Percentiles rank a stretch among this genome's conserved stretches.
phyloP scores from a whole-genome alignment of 805 yeast species.

The Lipomyces sp. region DNA sequence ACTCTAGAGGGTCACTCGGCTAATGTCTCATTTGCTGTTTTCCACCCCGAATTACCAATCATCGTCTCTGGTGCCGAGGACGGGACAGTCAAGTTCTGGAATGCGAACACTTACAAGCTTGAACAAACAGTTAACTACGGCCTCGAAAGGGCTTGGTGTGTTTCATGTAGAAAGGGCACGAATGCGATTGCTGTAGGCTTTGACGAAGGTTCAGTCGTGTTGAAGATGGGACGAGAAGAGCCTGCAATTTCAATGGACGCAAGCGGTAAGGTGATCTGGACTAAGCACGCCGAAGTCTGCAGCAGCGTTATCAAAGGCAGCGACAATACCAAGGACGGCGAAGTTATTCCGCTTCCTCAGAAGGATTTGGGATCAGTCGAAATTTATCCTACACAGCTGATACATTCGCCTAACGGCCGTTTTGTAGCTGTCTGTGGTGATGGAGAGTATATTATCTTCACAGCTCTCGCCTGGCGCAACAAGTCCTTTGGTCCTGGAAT shows the following conservation, averaged over 20 bases:
- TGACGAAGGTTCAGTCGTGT: slow-evolving; percentile 89
- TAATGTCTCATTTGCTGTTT: slow-evolving; percentile 94
- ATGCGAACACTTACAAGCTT: slow-evolving; percentile 87
- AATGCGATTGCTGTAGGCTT: slow-evolving; percentile 89
- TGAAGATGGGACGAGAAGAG: slow-evolving; percentile 90
- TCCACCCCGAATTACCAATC: slow-evolving; percentile 96
- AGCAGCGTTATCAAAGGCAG: slow-evolving; percentile 64
- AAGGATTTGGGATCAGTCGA: slow-evolving; percentile 96
- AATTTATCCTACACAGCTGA: slow-evolving; percentile 82
- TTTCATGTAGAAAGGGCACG: slow-evolving; percentile 71
- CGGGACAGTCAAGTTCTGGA: slow-evolving; percentile 93
- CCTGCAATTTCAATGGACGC: slow-evolving; percentile 94
- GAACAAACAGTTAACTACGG: slow-evolving; percentile 91
- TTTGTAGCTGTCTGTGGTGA: slow-evolving; percentile 97
- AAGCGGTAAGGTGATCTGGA: slow-evolving; percentile 88
- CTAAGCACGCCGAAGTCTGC: slow-evolving; percentile 87
- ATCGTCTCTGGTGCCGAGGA: slow-evolving; percentile 97
- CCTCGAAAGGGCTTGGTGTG: slow-evolving; percentile 97
- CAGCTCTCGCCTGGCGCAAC: slow-evolving; percentile 98
- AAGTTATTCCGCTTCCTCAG: slow-evolving; percentile 70
- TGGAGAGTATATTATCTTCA: slow-evolving; percentile 94
- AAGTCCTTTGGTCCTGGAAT: slow-evolving; percentile 87
- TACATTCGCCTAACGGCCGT: slow-evolving; percentile 96
- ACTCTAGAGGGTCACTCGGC: slow-evolving; percentile 91
- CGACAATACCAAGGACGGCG: slow-evolving; percentile 79